These are phyloP conservation scores for Bassia scoparia DNA, from an alignment of 148 eudicot genomes.

Conservation along the genomic window DNA sequence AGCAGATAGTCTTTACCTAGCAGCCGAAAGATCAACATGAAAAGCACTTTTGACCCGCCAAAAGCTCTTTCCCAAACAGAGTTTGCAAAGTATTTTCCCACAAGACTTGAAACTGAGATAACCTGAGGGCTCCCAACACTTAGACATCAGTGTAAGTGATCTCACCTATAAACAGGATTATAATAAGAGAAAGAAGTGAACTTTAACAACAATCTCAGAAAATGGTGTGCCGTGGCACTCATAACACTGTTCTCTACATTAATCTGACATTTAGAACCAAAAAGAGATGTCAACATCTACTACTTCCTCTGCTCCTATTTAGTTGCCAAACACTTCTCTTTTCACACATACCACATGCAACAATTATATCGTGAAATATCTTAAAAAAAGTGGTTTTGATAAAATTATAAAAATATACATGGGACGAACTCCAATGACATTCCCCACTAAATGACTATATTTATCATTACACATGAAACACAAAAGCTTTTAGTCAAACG, in stretches of 20 bases:
- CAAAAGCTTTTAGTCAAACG: too few relatives aligned
- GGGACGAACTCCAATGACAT: too few relatives aligned
- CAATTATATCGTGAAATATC: too few relatives aligned
- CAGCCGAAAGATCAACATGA: constrained; percentile 62
- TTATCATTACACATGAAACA: too few relatives aligned
- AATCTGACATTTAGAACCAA: background rate
- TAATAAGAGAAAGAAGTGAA: constrained; percentile 15
- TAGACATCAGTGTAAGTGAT: constrained; percentile 97
- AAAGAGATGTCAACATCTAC: background rate
- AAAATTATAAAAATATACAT: too few relatives aligned
- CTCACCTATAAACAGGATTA: constrained; percentile 54
- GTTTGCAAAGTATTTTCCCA: constrained; percentile 87
- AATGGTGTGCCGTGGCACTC: constrained; percentile 1
- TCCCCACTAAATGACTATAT: too few relatives aligned
- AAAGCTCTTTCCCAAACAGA: constrained; percentile 89
- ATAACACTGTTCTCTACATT: background rate
- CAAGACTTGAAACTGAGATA: constrained; percentile 80
- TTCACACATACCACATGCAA: too few relatives aligned
- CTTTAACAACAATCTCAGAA: background rate
- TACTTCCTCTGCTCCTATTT: too few relatives aligned
- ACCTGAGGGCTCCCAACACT: constrained; percentile 98
- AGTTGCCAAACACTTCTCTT: too few relatives aligned
- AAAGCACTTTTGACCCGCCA: constrained; percentile 75
- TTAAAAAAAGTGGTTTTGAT: too few relatives aligned
- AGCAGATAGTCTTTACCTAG: constrained; percentile 47